phyloP scores from a whole-genome alignment of 495 filamentous ascomycete genomes.

The Durotheca rogersii region DNA sequence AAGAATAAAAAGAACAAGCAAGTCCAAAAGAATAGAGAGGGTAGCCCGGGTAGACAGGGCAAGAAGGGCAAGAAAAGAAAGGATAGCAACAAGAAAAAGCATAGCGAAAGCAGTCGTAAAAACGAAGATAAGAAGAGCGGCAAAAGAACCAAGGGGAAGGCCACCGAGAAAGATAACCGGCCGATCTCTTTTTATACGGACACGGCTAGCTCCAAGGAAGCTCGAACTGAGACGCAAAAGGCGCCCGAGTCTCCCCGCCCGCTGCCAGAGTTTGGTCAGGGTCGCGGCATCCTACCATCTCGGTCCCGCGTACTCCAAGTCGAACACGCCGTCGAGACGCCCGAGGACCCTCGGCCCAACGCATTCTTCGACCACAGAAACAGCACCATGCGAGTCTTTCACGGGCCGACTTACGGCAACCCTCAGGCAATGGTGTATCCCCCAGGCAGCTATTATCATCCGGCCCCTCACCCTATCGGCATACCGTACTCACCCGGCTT shows the following conservation, averaged over 20 bases:
- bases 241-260: constrained; percentile 4
- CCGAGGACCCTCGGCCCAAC: constrained; percentile 50
- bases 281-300: constrained; percentile 38
- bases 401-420: constrained; percentile 51
- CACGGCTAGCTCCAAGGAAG: neutral
- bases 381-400: constrained; percentile 49
- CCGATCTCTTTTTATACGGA: too few relatives aligned
- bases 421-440: constrained; percentile 37
- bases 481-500: constrained; percentile 22
- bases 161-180: too few relatives aligned
- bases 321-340: constrained; percentile 45
- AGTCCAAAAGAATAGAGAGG: neutral
- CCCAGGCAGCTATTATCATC: constrained; percentile 6
- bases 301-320: constrained; percentile 43
- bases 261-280: constrained; percentile 12
- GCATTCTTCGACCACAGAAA: constrained; percentile 48
- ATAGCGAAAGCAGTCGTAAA: neutral
- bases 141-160: neutral
- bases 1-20: constrained; percentile 6
- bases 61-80: constrained; percentile 5
- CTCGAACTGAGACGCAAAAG: neutral
- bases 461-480: constrained; percentile 18
- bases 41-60: constrained; percentile 5
- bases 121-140: constrained; percentile 8
- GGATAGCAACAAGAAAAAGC: constrained; percentile 16